Base-by-base conservation (phyloP, 2,329 filamentous ascomycete genomes). In the Bertia moriformis region DNA sequence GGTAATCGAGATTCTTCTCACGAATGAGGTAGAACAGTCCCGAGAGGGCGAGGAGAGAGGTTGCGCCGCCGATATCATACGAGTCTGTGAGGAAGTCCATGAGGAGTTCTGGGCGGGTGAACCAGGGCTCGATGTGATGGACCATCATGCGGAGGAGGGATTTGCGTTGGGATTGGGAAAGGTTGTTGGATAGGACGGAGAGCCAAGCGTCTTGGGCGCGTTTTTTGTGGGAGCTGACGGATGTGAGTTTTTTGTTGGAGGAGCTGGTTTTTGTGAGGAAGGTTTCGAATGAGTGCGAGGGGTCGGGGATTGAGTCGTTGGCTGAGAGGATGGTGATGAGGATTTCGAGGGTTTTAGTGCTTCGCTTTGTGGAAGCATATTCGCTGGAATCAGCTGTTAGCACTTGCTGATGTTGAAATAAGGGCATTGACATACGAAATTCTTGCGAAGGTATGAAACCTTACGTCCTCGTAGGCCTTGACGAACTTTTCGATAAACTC, bases 21-120 rank as follows among this genome's bases (percentile, higher is more conserved):
- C 84, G 79, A 49, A 98, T 96, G 39, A 98, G 72, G 55, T 93
- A 91, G 63, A 94, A 98, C 36, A 98, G 78, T 39, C 91, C 91
- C 1, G 85, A 93, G 1, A 98, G 67, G 2, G 93, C 87, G 15
- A 95, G 71, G 3, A 98, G 68, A 3, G 91, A 89, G 37, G 79
- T 86, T 13, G 86, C 82, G 35, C 91, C 91, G 39, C 89, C 87
- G 4, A 78, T 65, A 50, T 95, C 72, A 62, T 93, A 96, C 19
- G 80, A 93, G 60, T 91, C 85, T n/a, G 87, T 94, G 40, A 98
- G 63, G 58, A 96, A 98, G 62, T 98, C 91, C 69, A 94, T 87
- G 22, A 98, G 70, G 30, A 93, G 69, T 52, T 96, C 89, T 1
- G 87, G 82, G 44, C 86, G 83, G 37, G 68, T 71, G 59, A 96